Evolutionary conservation across 805 yeast species (phyloP).

Genomic region (Starmera caribaea): DNA sequence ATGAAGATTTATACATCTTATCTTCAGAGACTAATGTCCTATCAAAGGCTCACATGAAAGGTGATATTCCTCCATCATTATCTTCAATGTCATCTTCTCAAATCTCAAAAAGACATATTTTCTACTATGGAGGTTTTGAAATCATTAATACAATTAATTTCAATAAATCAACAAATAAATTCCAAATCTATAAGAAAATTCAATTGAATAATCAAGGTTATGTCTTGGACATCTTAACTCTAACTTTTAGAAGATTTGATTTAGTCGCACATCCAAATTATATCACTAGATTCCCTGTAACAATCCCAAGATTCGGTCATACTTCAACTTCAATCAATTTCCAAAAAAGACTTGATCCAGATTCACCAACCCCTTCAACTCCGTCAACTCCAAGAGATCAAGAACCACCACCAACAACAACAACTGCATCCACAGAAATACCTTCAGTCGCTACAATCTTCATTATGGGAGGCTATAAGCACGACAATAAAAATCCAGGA

Average conservation of each 20-base stretch:
- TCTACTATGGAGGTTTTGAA: slow-evolving; percentile 66
- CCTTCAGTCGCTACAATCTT: slow-evolving; percentile 21
- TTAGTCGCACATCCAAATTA: slow-evolving; percentile 24
- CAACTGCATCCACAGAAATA: too few species aligned
- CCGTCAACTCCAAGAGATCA: too few species aligned
- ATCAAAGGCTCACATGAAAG: slow-evolving; percentile 22
- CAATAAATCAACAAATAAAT: slow-evolving; percentile 23
- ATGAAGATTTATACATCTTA: slow-evolving; percentile 25
- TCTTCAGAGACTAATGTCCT: slow-evolving; percentile 31
- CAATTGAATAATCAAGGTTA: slow-evolving; percentile 44
- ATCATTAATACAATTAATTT: slow-evolving; percentile 17
- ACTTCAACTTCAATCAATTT: slow-evolving; percentile 20
- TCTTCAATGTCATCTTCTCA: slow-evolving; percentile 37
- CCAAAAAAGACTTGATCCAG: slow-evolving; percentile 1
- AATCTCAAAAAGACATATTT: slow-evolving; percentile 46
- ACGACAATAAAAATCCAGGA: slow-evolving; percentile 15
- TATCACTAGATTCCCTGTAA: slow-evolving; percentile 20
- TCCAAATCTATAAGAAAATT: slow-evolving; percentile 29
- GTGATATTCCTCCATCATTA: slow-evolving; percentile 44
- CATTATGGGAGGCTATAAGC: slow-evolving; percentile 41
- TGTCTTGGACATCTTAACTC: slow-evolving; percentile 43
- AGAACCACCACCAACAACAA: too few species aligned
- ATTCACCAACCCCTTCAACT: background rate
- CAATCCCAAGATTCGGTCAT: slow-evolving; percentile 31
- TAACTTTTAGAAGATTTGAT: slow-evolving; percentile 38